Evolutionary conservation across 2,329 filamentous ascomycete species (phyloP), one percentile per base, ranked within the genome.

Genomic region (Neofusicoccum laricinum): DNA sequence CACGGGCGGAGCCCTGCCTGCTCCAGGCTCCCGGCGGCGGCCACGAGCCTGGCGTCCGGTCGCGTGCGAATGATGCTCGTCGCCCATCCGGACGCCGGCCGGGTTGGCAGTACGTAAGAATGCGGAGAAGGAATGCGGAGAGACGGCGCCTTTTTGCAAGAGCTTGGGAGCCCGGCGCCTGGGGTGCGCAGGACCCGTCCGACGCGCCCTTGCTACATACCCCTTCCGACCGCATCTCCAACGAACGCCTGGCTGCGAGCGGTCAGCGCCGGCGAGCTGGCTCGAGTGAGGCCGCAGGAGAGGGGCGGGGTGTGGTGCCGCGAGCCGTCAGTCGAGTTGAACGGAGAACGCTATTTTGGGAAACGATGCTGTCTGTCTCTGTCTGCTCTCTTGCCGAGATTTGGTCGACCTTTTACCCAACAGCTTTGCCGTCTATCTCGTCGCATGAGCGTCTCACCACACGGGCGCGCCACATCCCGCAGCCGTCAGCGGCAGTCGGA

Each of bases 121-220:
- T 48, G 55, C 55, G 55, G 55, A 48, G 55, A 59, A 59, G 34
- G 55, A 59, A 59, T 59, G 55, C 55, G 55, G 55, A 59, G 55
- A 46, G 30, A 34, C n/a, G n/a, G 17, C 36, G 3, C 32, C 10
- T 12, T 40, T n/a, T 19, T 36, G 30, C 30, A 15, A 58, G 40
- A 30, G 25, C 38, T 17, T 17, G 43, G 15, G 38, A 57, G 21
- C 51, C 51, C 36, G 36, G 8, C 38, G 19, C 43, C 51, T 14
- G 34, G 19, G 3, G 17, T 43, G 34, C 8, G 3, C 17, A 25
- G 45, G 11, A 25, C 10, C n/a, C 10, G 45, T 25, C 45, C 46
- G 14, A 48, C 41, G 41, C 17, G 41, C 17, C 21, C 17, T 25
- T 21, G 8, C 45, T 7, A 46, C n/a, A 4, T 46, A 21, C 12